Evolutionary conservation across 2,329 filamentous ascomycete species (phyloP), one percentile per base, ranked within the genome.

Genomic region (Curvularia hawaiiensis): DNA sequence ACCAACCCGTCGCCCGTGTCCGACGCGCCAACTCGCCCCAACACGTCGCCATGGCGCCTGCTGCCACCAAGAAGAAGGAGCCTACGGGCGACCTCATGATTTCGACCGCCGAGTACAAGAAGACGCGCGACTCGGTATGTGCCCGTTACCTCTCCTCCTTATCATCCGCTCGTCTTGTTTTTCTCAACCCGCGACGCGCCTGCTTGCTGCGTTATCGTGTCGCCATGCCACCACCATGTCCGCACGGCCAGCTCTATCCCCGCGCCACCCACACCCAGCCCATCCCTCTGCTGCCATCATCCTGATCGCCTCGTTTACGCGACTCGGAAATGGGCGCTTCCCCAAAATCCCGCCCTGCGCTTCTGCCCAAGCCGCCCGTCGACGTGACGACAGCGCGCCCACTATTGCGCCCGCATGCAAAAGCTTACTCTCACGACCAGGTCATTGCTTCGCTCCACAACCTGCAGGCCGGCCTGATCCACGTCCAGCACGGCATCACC

Each of bases 81-180:
- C 70, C 72, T 44, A 71, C 67, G 38, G 71, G 69, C 56, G 72
- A 75, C 65, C 64, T 77, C 10, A 67, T 71, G 67, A 70, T 90
- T 63, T 86, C 91, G 60, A 83, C 90, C 56, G 88, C 91, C 57
- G 89, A 91, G 76, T 94, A 94, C 75, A 84, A 91, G 59, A 84
- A 88, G 72, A 91, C 92, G 48, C 86, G 91, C 70, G 91, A 96
- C 75, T 88, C 87, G 75, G 92, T 96, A 88, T 84, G 90, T 81
- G 26, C 38, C 6, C 14, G 48, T 4, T 14, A 2, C 10, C 28
- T 10, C 44, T 26, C 20, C n/a, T 38, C 35, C 6, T 12, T 3
- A 2, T 16, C 14, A 7, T 16, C n/a, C 22, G 22, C 22, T 38
- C 16, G 43, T 50, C 30, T 51, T 53, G 45, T 59, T 31, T 60